A percentile compares a stretch with the other conserved stretches of the same genome.
phyloP scores from a whole-genome alignment of 192 early-diverging fungal genomes.

The Coemansia sp. region DNA sequence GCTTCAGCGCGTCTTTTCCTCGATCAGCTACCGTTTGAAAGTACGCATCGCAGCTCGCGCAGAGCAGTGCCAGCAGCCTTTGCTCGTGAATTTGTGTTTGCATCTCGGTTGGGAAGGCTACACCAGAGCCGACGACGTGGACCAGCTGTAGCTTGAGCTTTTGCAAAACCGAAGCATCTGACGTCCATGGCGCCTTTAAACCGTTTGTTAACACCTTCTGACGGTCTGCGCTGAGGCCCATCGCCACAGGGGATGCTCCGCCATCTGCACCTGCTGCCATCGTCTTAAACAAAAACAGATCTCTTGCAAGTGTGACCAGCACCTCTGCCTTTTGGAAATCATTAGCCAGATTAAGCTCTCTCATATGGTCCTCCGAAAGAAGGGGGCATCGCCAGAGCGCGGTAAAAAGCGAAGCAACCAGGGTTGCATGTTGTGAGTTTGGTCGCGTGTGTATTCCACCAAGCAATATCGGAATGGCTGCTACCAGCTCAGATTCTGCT shows the following conservation, averaged over 20 bases:
- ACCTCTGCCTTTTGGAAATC: conserved; percentile 1
- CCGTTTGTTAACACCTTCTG: conserved; percentile 61
- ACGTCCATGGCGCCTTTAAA: conserved; percentile 71
- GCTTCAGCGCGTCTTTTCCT: conserved; percentile 80
- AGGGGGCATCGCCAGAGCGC: conserved; percentile 45
- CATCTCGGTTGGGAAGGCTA: conserved; percentile 48
- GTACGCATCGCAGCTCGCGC: conserved; percentile 63
- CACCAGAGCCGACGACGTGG: conserved; percentile 31
- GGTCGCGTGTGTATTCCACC: conserved; percentile 60
- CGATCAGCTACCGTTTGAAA: conserved; percentile 61
- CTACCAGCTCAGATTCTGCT: conserved; percentile 40
- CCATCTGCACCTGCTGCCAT: neutral
- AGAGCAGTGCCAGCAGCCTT: conserved; percentile 44
- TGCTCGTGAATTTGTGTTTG: conserved; percentile 50
- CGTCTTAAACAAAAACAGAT: conserved; percentile 26
- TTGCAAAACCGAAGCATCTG: conserved; percentile 35
- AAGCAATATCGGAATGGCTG: conserved; percentile 62
- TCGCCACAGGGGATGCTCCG: conserved; percentile 1
- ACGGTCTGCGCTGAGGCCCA: conserved; percentile 17
- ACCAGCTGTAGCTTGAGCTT: conserved; percentile 21
- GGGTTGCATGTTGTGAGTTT: conserved; percentile 57
- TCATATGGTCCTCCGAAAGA: conserved; percentile 23
- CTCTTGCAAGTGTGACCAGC: conserved; percentile 15
- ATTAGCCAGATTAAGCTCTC: conserved; percentile 4
- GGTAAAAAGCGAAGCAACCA: conserved; percentile 67